Base-by-base conservation (phyloP, 352 stramenopile species). In the Phytophthora nicotianae region DNA sequence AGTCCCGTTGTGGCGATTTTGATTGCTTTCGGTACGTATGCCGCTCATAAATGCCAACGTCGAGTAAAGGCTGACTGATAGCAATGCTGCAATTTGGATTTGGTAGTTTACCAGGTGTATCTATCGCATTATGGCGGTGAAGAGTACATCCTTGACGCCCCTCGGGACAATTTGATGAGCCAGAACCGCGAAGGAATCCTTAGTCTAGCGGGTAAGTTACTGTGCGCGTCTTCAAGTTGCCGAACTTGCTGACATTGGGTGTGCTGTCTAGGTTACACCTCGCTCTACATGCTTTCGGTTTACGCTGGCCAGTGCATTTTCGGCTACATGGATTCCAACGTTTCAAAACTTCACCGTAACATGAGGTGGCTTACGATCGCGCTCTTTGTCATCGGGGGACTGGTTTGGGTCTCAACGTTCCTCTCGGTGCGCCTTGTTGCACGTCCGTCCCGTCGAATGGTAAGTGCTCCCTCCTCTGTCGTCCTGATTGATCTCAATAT, bases 171-270 rank as follows among this genome's bases (percentile, higher is more conserved):
- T 50, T 72, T 98, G 26, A 91, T 98, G 60, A 81, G 69, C 33
- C 89, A 96, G 45, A 99, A 99, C 75, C 94, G 96, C 48, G 97
- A 99, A 82, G 97, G 97, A 32, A 94, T 99, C 41, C 72, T 98
- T 4, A 97, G 93, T 72, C 68, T 97, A 16, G 73, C 83, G 27
- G 83, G 85, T 91, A 75, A 45, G 42, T 50, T 5, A 21, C 13
- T 40, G 14, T 24, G 4, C 9, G 40, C 19, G 27, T 2, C 14
- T 23, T 9, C 5, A 19, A 32, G 21, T 10, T n/a, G 5, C 29
- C 29, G 29, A 35, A 8, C 29, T 14, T 14, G 29, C 29, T 35
- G 29, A 35, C 29, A 2, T 35, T 14, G 17, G 21, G 21, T 38
- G 10, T 48, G 14, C 64, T 42, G 13, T n/a, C 20, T 81, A 83